Base-by-base conservation (phyloP, 768 basidiomycete genomes). In the Brasilioporus rufonigricans region DNA sequence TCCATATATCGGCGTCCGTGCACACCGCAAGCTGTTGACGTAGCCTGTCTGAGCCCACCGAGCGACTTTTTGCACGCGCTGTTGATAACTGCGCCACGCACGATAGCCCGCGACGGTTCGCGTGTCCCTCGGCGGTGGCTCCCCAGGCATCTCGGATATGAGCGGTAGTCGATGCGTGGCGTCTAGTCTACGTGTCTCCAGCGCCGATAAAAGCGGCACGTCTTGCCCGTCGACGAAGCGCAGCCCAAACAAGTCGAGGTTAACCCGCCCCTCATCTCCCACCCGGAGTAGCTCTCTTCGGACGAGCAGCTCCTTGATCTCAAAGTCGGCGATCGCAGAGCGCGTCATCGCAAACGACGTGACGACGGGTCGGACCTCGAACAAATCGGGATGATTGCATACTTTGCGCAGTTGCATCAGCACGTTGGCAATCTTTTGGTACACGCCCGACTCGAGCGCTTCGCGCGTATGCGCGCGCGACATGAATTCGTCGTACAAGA, bases 341-440 rank as follows among this genome's bases (percentile, higher is more conserved):
- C 80, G 88, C 54, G 75, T 76, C 85, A 83, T 87, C 5, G 80
- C 84, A 69, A 87, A 91, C 24, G 81, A 93, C 49, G 82, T 91
- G 51, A 84, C 85, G 56, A 87, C 85, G 1, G 93, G 91, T 62
- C 93, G 87, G 48, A 91, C 85, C 70, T 95, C 91, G 67, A 96
- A 95, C 11, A 94, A 77, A 71, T 94, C 89, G 0, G 95, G 96
- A 70, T 98, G 93, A 52, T 91, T 94, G 76, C 93, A 93, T 40
- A 96, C 92, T 75, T 98, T 98, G 52, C 97, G 87, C 4, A 98
- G 80, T 69, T 99, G 97, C 97, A 98, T 99, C 56, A 98, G 81
- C 53, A 96, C 86, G 67, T 99, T 99, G 62, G 90, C 90, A 41
- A 92, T 88, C 72, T 89, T 89, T 71, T 89, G 88, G 64, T 92